Percentiles rank a stretch among this genome's conserved stretches.
phyloP scores from a whole-genome alignment of 495 filamentous ascomycete species.

The Acidomyces sp. region DNA sequence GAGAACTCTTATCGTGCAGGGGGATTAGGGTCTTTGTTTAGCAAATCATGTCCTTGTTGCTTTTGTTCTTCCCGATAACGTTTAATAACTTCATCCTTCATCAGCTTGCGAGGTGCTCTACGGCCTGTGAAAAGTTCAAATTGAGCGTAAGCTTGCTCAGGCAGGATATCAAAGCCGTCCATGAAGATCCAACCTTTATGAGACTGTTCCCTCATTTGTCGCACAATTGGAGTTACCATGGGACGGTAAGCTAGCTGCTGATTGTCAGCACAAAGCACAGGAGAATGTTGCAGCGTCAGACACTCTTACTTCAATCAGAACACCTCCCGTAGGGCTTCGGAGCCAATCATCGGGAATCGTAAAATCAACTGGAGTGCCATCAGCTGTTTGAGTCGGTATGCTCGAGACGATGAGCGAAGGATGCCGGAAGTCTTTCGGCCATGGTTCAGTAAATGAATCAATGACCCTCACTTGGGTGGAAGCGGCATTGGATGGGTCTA shows the following conservation, averaged over 20 bases:
- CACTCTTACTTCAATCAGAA: conserved; percentile 53
- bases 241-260: conserved; percentile 59
- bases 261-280: conserved; percentile 17
- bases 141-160: conserved; percentile 70
- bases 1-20: background rate
- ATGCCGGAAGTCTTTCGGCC: conserved; percentile 49
- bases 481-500: background rate
- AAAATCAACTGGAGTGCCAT: conserved; percentile 54
- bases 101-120: conserved; percentile 58
- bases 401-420: conserved; percentile 69
- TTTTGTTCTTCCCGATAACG: conserved; percentile 28
- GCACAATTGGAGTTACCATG: conserved; percentile 54
- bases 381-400: conserved; percentile 55
- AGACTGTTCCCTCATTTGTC: conserved; percentile 50
- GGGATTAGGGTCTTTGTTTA: conserved; percentile 5
- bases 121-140: conserved; percentile 77
- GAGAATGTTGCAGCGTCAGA: background rate
- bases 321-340: conserved; percentile 61
- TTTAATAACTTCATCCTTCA: conserved; percentile 54
- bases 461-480: conserved; percentile 37
- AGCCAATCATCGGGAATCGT: conserved; percentile 65
- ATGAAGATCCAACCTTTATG: conserved; percentile 60
- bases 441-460: conserved; percentile 42
- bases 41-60: background rate
- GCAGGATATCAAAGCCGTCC: conserved; percentile 67